Base-by-base conservation (phyloP, 306 rosid species). In the Fragaria vesca region DNA sequence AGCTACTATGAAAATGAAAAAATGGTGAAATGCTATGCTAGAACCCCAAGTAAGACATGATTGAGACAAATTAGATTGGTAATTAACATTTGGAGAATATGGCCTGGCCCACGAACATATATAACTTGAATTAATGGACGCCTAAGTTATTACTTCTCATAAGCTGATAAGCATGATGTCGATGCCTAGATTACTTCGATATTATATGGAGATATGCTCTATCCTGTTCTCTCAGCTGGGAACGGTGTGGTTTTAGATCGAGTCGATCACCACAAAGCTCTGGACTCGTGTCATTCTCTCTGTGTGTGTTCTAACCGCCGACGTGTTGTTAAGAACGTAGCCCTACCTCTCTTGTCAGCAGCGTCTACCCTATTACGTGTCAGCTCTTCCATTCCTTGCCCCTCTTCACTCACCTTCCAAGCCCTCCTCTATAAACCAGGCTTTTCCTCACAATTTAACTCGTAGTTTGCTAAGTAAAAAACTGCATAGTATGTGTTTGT, bases 351-450 rank as follows among this genome's bases (percentile, higher is more conserved):
- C 61, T 52, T 34, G 20, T 67, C 65, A 15, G 70, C 63, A 62
- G 50, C 75, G 66, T 80, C 55, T 47, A 34, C 67, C 30, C 8
- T 46, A 58, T 52, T 55, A 80, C 79, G 78, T 66, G 83, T 30
- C 74, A 10, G 18, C 32, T 8, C 26, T 45, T 32, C 17, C 18
- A 30, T 68, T 55, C 18, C 26, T 24, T 24, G 26, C 26, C 55
- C 60, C 60, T 20, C 58, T 52, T 52, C 58, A 52, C 24, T 15
- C 21, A 1, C 8, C 24, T 52, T 17, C 58, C 7, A 17, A 20
- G 9, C 9, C 24, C 58, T 17, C 21, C 21, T 52, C 7, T 38
- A 71, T 10, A 24, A 3, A 12, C 10, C 60, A 54, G 52, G 24
- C 26, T 26, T 15, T 50, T 30, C 36, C 58, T 1, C 26, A 10